Base-by-base conservation (phyloP, 73 alveolate species). In the Paramecium bursaria region DNA sequence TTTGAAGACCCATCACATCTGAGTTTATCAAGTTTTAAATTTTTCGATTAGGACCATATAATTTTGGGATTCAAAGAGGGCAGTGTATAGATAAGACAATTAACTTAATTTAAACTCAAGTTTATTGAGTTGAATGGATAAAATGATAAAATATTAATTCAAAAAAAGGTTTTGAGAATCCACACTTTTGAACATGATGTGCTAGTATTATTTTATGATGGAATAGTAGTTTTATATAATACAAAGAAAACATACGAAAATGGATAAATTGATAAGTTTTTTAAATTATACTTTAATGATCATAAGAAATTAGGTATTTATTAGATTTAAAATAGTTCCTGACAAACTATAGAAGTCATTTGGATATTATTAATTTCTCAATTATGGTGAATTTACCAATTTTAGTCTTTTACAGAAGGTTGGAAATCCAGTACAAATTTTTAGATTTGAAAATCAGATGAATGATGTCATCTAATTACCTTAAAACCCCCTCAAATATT, bases 401-500 rank as follows among this genome's bases (percentile, higher is more conserved):
- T 39, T 67, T 42, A 21, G 44, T 14, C 44, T 15, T 15, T 15
- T 14, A 13, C 44, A 67, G 23, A 19, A n/a, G 44, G 35, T 39
- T 13, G 50, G 22, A 35, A 67, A 67, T 19, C 82, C 82, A 21
- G 7, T 14, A 15, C 44, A 19, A 25, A 39, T 67, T 39, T 67
- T 67, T 67, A 31, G 82, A 21, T 67, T 67, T 21, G 60, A 67
- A 67, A 11, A 42, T 3, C 17, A 21, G 21, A 35, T 67, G 7
- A 67, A 39, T 67, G 82, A 67, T 39, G 27, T 67, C 9, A 57
- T 39, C n/a, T 39, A 39, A 39, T 27, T 67, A 67, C 82, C 82
- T 14, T 67, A 25, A 39, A 67, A 57, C 44, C 82, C 82, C 14
- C 44, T 67, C n/a, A 57, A 67, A 67, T 57, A 67, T 67, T 14